Base-by-base conservation (phyloP, 164 flowering plant species). In the Dillenia suffruticosa region DNA sequence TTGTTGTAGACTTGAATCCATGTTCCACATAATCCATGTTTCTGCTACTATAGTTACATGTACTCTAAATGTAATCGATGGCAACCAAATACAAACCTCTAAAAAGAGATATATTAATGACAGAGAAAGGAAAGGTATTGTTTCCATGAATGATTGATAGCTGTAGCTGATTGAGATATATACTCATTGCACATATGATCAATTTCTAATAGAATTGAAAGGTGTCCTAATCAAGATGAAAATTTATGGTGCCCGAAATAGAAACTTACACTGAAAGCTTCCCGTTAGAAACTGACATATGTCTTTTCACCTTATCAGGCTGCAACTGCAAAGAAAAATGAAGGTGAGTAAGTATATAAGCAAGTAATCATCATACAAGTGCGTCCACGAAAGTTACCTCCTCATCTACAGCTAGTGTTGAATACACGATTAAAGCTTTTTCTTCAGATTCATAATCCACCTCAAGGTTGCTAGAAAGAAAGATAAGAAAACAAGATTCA, bases 351-450 rank as follows among this genome's bases (percentile, higher is more conserved):
- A 68, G 22, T n/a, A 72, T 16, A 47, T 9, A 55, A 64, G 12
- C n/a, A 1, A 57, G 46, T 26, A 40, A 8, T 32, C 59, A 47
- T 1, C 0, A n/a, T 49, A 6, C 24, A 61, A 54, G 14, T 9
- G 11, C 24, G 17, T 24, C 15, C 15, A 14, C 8, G 9, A 48
- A 6, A 17, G 10, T 57, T 51, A 88, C 96, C 96, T 92, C 97
- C 72, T 90, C 84, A 69, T 92, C 98, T 68, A 93, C 98, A 70
- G 79, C 84, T 66, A 92, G 70, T 56, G 97, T 82, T 52, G 85
- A 61, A 63, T 67, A 81, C 6, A 84, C 84, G 0, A 87, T 81
- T 10, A 77, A 71, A 44, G 92, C 94, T 44, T 71, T 74, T 64
- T 79, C 86, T 16, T 81, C 79, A 0, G 92, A 87, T 65, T 71